phyloP scores from a whole-genome alignment of 1,139 yeast genomes.

The Nakaseomyces glabratus region DNA sequence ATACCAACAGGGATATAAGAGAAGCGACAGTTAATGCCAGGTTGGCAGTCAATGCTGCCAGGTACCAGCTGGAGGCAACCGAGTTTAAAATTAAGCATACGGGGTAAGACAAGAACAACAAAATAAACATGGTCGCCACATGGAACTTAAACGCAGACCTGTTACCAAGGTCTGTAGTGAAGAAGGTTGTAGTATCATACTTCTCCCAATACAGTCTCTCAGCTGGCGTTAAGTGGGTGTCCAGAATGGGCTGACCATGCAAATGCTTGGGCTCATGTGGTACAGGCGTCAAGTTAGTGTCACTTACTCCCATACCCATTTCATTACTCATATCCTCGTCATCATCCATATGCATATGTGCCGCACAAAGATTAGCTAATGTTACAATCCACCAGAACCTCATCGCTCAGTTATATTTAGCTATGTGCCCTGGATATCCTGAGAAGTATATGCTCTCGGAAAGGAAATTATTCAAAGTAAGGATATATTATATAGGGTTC shows the following conservation, averaged over 20 bases:
- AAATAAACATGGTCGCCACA: conserved; percentile 37
- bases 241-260: conserved; percentile 72
- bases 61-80: conserved; percentile 47
- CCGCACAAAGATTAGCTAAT: too few relatives aligned
- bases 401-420: too few relatives aligned
- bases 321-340: too few relatives aligned
- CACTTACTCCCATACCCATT: conserved; percentile 4
- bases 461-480: too few relatives aligned
- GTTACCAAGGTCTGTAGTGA: conserved; percentile 43
- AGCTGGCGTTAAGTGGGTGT: conserved; percentile 51
- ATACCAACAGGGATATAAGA: conserved; percentile 50
- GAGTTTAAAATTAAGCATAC: conserved; percentile 56
- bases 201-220: conserved; percentile 71
- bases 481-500: too few relatives aligned
- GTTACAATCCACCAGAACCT: too few relatives aligned
- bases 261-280: conserved; percentile 45
- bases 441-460: too few relatives aligned
- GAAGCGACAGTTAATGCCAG: conserved; percentile 41
- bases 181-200: conserved; percentile 74
- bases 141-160: conserved; percentile 53
- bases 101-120: conserved; percentile 61
- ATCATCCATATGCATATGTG: too few relatives aligned
- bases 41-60: conserved; percentile 50
- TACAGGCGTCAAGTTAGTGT: conserved; percentile 23
- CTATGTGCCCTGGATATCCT: too few relatives aligned